These are phyloP conservation scores for Hymenoscyphus fraxineus DNA, from an alignment of 2,329 filamentous ascomycete genomes.

Conservation along the genomic window DNA sequence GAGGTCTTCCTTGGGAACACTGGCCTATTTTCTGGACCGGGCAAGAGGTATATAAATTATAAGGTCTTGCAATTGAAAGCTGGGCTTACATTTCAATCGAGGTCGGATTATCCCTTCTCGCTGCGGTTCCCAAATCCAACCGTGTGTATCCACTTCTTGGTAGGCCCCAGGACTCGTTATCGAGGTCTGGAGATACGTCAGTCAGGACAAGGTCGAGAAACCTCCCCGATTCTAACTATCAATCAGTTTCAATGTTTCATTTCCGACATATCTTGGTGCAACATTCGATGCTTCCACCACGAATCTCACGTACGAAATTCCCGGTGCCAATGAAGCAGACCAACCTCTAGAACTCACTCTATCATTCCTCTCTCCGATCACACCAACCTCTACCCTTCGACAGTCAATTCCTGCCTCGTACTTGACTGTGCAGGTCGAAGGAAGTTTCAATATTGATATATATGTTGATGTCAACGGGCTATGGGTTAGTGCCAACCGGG, in stretches of 20 bases:
- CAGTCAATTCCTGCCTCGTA: slow-evolving; percentile 66
- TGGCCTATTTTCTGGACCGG: slow-evolving; percentile 89
- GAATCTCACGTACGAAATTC: slow-evolving; percentile 62
- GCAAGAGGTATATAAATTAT: slow-evolving; percentile 45
- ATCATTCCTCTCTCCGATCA: slow-evolving; percentile 47
- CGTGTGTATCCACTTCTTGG: slow-evolving; percentile 62
- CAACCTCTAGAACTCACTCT: slow-evolving; percentile 51
- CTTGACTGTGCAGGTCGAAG: slow-evolving; percentile 65
- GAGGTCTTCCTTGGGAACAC: slow-evolving; percentile 71
- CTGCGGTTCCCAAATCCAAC: slow-evolving; percentile 55
- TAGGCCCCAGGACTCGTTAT: slow-evolving; percentile 60
- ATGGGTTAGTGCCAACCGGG: slow-evolving; percentile 76
- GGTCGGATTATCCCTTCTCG: slow-evolving; percentile 61
- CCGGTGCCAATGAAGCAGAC: slow-evolving; percentile 38
- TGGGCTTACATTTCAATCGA: slow-evolving; percentile 27
- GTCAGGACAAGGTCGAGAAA: neutral
- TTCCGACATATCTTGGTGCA: slow-evolving; percentile 55
- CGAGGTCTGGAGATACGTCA: slow-evolving; percentile 36
- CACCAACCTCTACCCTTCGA: slow-evolving; percentile 31
- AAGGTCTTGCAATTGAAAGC: neutral
- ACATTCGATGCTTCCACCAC: slow-evolving; percentile 68
- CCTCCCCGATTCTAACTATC: slow-evolving; percentile 5
- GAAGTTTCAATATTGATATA: slow-evolving; percentile 58
- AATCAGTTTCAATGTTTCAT: slow-evolving; percentile 53
- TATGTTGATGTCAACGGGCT: slow-evolving; percentile 70